phyloP scores from a whole-genome alignment of 441 rosid genomes.

The Pelargonium fulgidum region DNA sequence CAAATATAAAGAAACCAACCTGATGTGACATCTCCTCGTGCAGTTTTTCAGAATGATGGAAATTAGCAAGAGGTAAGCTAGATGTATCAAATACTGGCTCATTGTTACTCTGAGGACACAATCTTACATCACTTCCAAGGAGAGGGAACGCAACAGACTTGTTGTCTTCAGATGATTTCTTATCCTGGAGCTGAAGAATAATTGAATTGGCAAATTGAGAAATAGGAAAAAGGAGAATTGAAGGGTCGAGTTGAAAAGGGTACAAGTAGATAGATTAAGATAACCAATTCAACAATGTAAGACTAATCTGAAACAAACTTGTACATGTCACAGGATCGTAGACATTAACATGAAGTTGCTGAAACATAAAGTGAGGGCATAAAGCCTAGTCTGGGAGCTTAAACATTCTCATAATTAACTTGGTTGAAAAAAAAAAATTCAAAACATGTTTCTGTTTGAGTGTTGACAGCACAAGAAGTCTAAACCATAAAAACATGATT shows the following conservation, averaged over 20 bases:
- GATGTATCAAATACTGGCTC: conserved; percentile 46
- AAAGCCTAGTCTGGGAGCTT: too few relatives aligned
- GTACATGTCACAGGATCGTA: not conserved
- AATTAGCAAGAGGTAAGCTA: conserved; percentile 65
- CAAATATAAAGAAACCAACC: conserved; percentile 38
- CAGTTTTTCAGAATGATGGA: conserved; percentile 67
- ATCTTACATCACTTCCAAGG: conserved; percentile 45
- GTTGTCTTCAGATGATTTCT: conserved; percentile 39
- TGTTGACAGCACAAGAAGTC: not conserved
- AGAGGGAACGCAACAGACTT: conserved; percentile 26
- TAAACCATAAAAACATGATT: conserved; percentile 3
- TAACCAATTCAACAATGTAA: not conserved
- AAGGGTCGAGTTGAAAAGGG: conserved; percentile 3
- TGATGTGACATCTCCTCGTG: conserved; percentile 43
- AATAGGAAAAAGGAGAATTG: not conserved
- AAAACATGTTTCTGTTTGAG: too few relatives aligned
- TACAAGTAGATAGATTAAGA: not conserved
- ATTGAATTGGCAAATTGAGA: conserved; percentile 8
- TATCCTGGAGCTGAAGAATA: conserved; percentile 43
- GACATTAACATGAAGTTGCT: not conserved
- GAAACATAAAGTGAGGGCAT: too few relatives aligned
- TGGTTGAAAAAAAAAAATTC: too few relatives aligned
- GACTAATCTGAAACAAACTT: not conserved
- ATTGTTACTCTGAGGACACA: conserved; percentile 38
- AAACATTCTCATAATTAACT: not conserved